Conservation (phyloP, 345 rosid genomes). For the Arabidopsis suecica region DNA sequence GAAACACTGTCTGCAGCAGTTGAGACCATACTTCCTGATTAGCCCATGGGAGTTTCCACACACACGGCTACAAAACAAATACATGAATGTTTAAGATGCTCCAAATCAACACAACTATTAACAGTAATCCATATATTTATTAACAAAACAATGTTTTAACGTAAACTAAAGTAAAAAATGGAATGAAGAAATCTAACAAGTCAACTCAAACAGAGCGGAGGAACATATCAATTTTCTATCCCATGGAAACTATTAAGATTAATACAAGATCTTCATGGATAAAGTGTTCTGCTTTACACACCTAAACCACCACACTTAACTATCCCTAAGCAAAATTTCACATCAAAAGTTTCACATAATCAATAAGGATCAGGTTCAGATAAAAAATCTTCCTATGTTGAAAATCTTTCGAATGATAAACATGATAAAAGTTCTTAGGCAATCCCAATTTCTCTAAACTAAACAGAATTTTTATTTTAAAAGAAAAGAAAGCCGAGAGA, state of each 20-base stretch:
- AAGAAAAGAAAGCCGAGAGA: background rate
- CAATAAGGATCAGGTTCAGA: background rate
- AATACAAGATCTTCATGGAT: background rate
- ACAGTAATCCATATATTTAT: background rate
- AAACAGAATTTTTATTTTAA: background rate
- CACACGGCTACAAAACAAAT: slow-evolving; percentile 29
- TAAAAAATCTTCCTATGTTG: background rate
- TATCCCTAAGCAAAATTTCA: background rate
- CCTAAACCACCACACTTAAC: background rate
- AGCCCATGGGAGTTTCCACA: slow-evolving; percentile 53
- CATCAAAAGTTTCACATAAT: background rate
- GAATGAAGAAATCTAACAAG: background rate
- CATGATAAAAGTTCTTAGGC: background rate
- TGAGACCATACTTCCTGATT: slow-evolving; percentile 52
- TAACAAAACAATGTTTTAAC: background rate
- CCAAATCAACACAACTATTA: background rate
- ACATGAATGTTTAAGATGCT: background rate
- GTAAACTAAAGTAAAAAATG: background rate
- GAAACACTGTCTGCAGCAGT: slow-evolving; percentile 47
- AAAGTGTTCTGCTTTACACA: background rate
- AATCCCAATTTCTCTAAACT: background rate
- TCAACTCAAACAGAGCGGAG: background rate
- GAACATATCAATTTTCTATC: background rate
- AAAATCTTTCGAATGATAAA: background rate
- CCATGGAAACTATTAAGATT: background rate